Percentiles rank a stretch among this genome's conserved stretches.
These are phyloP conservation scores for Durio zibethinus DNA, from an alignment of 345 rosid species.

Conservation along the genomic window DNA sequence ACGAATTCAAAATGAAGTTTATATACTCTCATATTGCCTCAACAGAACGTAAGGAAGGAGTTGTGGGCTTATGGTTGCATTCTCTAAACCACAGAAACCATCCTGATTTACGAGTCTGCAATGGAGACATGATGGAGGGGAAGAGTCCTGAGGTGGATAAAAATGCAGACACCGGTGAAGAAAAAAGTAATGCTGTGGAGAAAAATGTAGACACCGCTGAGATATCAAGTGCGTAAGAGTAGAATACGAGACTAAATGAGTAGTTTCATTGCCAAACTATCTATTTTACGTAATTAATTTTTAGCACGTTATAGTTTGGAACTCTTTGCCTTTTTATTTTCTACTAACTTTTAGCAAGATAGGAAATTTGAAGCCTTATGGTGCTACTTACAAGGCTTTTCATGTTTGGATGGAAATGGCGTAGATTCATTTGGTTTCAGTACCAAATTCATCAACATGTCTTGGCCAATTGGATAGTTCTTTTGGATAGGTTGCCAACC, in stretches of 20 bases:
- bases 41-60: conserved; percentile 79
- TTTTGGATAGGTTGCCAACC: background rate
- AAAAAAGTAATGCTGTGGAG: background rate
- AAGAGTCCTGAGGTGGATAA: background rate
- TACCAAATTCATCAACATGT: background rate
- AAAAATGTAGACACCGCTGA: background rate
- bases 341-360: background rate
- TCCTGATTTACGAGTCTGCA: conserved; percentile 46
- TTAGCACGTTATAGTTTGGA: background rate
- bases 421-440: background rate
- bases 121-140: background rate
- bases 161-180: background rate
- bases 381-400: too few relatives aligned
- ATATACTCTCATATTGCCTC: conserved; percentile 79
- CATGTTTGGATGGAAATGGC: background rate
- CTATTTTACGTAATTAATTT: background rate
- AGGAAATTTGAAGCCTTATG: too few relatives aligned
- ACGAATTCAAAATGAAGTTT: conserved; percentile 74
- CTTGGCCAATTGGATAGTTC: background rate
- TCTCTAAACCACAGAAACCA: conserved; percentile 81
- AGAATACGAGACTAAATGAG: background rate
- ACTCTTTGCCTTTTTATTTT: background rate
- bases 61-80: conserved; percentile 88
- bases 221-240: background rate
- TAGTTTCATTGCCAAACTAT: background rate